Base-by-base conservation (phyloP, 495 filamentous ascomycete species). In the Pyrenopolyporus hunteri region DNA sequence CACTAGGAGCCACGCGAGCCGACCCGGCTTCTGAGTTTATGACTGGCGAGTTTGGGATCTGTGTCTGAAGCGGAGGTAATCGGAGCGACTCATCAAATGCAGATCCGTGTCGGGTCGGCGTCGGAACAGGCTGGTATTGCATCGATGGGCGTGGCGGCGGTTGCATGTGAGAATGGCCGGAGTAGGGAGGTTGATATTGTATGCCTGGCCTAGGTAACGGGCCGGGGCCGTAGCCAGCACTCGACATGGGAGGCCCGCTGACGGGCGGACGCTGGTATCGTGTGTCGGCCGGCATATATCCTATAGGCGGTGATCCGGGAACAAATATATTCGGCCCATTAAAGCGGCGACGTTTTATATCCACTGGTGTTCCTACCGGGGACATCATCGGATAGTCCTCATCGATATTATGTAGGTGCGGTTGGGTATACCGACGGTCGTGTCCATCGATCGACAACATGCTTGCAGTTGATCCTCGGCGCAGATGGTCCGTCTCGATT, bases 11-110 rank as follows among this genome's bases (percentile, higher is more conserved):
- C 14, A n/a, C 35, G 3, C 64, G 69, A 20, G 37, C 48, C 35
- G 39, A 25, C 3, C 54, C 43, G 6, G 57, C 16, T 8, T 69
- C 69, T 4, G 59, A 25, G 32, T 25, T 50, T 33, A 60, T 33
- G 4, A 29, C 49, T 0, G 71, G 67, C 19, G 70, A 63, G 8
- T 51, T 63, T 1, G 74, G 44, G 5, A 70, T 46, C 32, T 71
- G 69, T 7, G 81, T 82, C 58, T 87, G 83, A 13, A 89, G 62
- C 1, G 88, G 88, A 3, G 88, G 84, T 1, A 90, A 76, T 39
- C 78, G 73, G 9, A 80, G 73, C 20, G 74, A 75, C 44, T 80
- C 74, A 49, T 78, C 77, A 14, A 79, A 77, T 1, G 60, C 68
- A 14, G 40, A 25, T 7, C 28, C 57, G 2, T 46, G 46, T 8